Conservation (phyloP, 768 basidiomycete genomes). For the Cystofilobasidium macerans region DNA sequence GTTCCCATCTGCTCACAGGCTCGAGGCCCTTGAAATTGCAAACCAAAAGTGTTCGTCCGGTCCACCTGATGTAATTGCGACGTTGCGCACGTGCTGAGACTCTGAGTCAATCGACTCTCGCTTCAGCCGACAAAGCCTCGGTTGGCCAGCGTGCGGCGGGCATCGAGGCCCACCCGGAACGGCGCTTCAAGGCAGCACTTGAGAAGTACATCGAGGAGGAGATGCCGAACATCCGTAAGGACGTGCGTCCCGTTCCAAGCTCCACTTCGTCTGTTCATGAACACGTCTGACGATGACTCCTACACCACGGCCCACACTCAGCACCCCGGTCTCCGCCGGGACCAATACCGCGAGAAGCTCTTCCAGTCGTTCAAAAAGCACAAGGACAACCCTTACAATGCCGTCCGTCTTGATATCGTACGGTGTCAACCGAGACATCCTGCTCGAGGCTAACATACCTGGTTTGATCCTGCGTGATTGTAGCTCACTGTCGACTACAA, state of each 20-base stretch:
- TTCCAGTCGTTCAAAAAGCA: conserved; percentile 95
- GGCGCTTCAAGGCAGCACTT: conserved; percentile 86
- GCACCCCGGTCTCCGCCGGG: conserved; percentile 80
- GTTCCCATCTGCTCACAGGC: conserved; percentile 45
- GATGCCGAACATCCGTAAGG: conserved; percentile 61
- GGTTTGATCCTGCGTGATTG: not conserved
- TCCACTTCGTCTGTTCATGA: not conserved
- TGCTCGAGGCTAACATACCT: too few relatives aligned
- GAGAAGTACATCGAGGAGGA: conserved; percentile 83
- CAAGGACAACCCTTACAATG: conserved; percentile 54
- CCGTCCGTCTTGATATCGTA: conserved; percentile 45
- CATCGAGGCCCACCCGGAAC: conserved; percentile 43
- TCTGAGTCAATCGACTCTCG: not conserved
- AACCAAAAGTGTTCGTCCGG: conserved; percentile 81
- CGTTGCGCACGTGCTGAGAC: not conserved
- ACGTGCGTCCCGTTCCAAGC: conserved; percentile 40
- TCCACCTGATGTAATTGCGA: conserved; percentile 52
- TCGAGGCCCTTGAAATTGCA: conserved; percentile 78
- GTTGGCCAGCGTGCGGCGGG: conserved; percentile 15
- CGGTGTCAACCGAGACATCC: too few relatives aligned
- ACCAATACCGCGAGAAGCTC: conserved; percentile 86
- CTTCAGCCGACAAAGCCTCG: conserved; percentile 19
- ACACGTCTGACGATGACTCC: not conserved
- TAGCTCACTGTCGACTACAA: conserved; percentile 53
- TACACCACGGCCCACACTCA: too few relatives aligned